Percentiles rank a stretch among this genome's conserved stretches.
Evolutionary conservation across 2,329 filamentous ascomycete species (phyloP).

Genomic region (Hyphodiscus sp.): DNA sequence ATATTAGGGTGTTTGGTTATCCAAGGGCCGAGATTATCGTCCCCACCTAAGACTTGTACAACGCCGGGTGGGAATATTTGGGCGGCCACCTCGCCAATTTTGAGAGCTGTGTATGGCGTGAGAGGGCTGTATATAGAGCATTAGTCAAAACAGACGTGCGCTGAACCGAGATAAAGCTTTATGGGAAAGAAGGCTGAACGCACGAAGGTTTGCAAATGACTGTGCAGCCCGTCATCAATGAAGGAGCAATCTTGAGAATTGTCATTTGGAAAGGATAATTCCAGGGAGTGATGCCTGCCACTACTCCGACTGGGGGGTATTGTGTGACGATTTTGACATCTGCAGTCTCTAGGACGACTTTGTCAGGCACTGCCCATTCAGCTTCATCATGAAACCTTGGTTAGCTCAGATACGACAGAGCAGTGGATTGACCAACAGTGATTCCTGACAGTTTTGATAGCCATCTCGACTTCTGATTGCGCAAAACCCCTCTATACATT

Average conservation of each 20-base stretch:
- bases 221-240: slow-evolving; percentile 44
- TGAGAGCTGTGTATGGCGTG: slow-evolving; percentile 46
- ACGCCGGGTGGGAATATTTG: slow-evolving; percentile 46
- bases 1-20: slow-evolving; percentile 49
- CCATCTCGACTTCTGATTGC: slow-evolving; percentile 9
- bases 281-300: slow-evolving; percentile 53
- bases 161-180: too few species aligned
- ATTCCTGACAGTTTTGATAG: background rate
- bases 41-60: slow-evolving; percentile 33
- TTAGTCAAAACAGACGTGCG: too few species aligned
- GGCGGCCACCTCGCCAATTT: slow-evolving; percentile 43
- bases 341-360: slow-evolving; percentile 2
- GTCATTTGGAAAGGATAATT: slow-evolving; percentile 46
- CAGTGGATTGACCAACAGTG: too few species aligned
- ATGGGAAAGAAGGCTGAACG: too few species aligned
- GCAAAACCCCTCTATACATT: slow-evolving; percentile 35
- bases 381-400: slow-evolving; percentile 3
- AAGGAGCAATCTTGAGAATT: slow-evolving; percentile 42
- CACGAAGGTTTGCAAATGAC: slow-evolving; percentile 49
- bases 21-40: slow-evolving; percentile 45
- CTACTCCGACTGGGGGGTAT: slow-evolving; percentile 41
- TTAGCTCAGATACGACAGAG: background rate
- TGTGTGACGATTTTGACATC: slow-evolving; percentile 32
- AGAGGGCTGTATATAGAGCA: slow-evolving; percentile 31
- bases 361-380: slow-evolving; percentile 2